Evolutionary conservation across 495 filamentous ascomycete species (phyloP).

Genomic region (Letharia lupina): DNA sequence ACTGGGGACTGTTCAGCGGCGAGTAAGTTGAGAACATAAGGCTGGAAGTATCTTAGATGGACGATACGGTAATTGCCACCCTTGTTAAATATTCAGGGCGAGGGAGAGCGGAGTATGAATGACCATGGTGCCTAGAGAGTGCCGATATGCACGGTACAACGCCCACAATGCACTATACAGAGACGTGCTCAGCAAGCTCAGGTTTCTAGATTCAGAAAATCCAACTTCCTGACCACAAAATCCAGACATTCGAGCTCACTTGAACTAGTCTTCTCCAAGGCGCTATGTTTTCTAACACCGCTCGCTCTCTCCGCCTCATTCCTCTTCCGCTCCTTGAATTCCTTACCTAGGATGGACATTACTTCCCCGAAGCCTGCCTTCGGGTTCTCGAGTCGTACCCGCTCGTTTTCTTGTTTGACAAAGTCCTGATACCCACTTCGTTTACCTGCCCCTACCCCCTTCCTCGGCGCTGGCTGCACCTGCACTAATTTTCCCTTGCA

Average conservation of each 20-base stretch:
- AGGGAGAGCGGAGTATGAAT: not conserved
- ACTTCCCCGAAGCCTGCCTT: constrained; percentile 19
- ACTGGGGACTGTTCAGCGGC: constrained; percentile 73
- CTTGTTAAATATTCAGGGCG: not conserved
- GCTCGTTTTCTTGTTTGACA: constrained; percentile 32
- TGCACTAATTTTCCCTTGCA: constrained; percentile 65
- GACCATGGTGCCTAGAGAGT: not conserved
- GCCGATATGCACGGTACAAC: not conserved
- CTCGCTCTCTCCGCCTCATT: not conserved
- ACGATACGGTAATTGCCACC: not conserved
- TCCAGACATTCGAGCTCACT: constrained; percentile 33
- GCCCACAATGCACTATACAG: not conserved
- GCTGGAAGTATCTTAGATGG: not conserved
- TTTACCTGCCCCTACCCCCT: constrained; percentile 24
- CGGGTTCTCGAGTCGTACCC: constrained; percentile 21
- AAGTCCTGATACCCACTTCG: constrained; percentile 56
- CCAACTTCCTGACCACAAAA: constrained; percentile 15
- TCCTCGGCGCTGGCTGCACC: constrained; percentile 67
- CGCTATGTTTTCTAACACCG: not conserved
- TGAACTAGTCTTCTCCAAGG: not conserved
- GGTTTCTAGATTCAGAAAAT: constrained; percentile 12
- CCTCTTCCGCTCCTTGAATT: constrained; percentile 22
- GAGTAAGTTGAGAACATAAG: constrained; percentile 11
- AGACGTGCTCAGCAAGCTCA: not conserved
- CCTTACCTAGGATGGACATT: constrained; percentile 23